Percentiles rank a stretch among this genome's conserved stretches.
Conservation (phyloP, 352 stramenopile genomes). For the Phytophthora pinifolia region DNA sequence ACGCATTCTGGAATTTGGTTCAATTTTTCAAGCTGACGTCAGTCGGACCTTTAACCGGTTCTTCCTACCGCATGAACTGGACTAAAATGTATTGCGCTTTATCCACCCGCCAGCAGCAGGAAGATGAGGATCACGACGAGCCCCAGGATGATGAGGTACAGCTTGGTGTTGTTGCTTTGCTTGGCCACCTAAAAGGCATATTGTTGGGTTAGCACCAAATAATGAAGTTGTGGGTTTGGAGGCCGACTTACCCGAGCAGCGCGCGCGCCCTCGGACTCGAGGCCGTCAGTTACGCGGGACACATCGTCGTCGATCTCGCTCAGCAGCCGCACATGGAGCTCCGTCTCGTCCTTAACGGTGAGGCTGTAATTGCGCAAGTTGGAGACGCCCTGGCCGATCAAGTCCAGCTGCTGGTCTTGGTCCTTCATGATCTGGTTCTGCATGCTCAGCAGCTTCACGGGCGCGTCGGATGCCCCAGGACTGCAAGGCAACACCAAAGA, state of each 20-base stretch:
- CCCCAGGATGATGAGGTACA: slow-evolving; percentile 91
- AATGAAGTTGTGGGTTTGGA: background rate
- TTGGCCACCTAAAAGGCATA: slow-evolving; percentile 76
- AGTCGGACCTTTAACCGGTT: background rate
- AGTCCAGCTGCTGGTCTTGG: slow-evolving; percentile 83
- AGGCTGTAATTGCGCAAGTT: slow-evolving; percentile 87
- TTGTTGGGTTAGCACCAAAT: slow-evolving; percentile 12
- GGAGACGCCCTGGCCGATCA: slow-evolving; percentile 79
- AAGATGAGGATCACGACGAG: slow-evolving; percentile 88
- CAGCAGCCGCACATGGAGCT: slow-evolving; percentile 87
- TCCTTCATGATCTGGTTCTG: slow-evolving; percentile 92
- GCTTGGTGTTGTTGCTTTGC: slow-evolving; percentile 94
- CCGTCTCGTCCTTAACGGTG: slow-evolving; percentile 89
- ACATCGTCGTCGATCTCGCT: slow-evolving; percentile 90
- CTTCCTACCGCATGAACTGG: slow-evolving; percentile 7
- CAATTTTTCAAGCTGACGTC: slow-evolving; percentile 19
- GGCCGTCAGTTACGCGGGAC: slow-evolving; percentile 76
- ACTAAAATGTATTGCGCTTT: slow-evolving; percentile 15
- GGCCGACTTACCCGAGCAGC: slow-evolving; percentile 52
- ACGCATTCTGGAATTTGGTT: background rate
- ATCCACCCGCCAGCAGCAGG: slow-evolving; percentile 77
- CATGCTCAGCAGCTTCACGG: slow-evolving; percentile 67
- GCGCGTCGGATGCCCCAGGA: slow-evolving; percentile 31
- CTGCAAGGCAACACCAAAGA: slow-evolving; percentile 18
- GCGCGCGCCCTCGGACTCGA: slow-evolving; percentile 79